Evolutionary conservation across 2,329 filamentous ascomycete genomes (phyloP), one percentile per base, ranked within the genome.

Genomic region (Tympanopsis confertula): DNA sequence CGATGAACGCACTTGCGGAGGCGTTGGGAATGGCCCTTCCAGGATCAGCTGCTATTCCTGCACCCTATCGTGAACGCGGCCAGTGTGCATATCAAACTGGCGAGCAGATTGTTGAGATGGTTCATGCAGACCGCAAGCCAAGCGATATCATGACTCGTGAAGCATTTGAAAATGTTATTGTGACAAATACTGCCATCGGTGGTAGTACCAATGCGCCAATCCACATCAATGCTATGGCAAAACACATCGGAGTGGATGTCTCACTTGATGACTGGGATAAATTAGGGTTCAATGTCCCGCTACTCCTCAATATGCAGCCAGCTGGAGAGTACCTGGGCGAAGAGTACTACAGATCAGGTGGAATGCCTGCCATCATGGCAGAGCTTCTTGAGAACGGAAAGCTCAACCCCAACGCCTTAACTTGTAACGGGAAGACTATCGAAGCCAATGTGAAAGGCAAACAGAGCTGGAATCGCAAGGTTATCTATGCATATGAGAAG

Each of bases 151-250:
- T 74, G 62, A 73, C 69, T 1, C 57, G 67, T 3, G 50, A 65
- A 39, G 68, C 70, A 1, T 74, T 74, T 40, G 69, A 74, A 51
- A 74, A 74, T 41, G 68, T 66, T 5, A 69, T 74, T 19, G 64
- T 66, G 4, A 61, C 60, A 30, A 72, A 71, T 42, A 68, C 66
- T 2, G 69, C 69, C 15, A 70, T 74, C 38, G 70, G 70, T 19
- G 70, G 70, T 13, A 70, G 65, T 43, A 72, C 69, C 3, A 74
- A 74, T 42, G 69, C 69, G 1, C 68, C 69, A 0, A 71, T 74
- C 36, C 70, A 74, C 47, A 52, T 74, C 35, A 67, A 64, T 28
- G 70, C 69, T 7, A 62, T 74, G 17, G 69, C 70, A 2, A 67
- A 65, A 41, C 69, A 74, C 38, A 62, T 70, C 10, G 68, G 68